Percentiles rank a stretch among this genome's conserved stretches.
These are phyloP conservation scores for Daedaleopsis nitida DNA, from an alignment of 768 basidiomycete genomes.

Conservation along the genomic window DNA sequence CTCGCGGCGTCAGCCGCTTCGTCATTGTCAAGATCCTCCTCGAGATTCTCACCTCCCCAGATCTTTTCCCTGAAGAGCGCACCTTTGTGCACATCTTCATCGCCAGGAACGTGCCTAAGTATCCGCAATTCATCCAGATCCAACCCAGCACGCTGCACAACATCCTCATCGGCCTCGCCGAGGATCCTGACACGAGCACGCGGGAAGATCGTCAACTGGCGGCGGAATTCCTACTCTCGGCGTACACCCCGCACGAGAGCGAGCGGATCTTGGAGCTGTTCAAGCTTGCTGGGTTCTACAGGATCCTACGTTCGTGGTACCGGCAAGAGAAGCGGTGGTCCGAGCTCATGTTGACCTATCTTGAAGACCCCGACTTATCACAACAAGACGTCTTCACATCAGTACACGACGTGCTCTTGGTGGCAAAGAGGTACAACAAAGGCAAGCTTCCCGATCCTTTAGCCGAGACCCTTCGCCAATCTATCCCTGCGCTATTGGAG, in stretches of 20 bases:
- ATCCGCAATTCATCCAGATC: constrained; percentile 81
- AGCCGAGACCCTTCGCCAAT: constrained; percentile 49
- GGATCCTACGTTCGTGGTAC: constrained; percentile 84
- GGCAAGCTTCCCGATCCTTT: constrained; percentile 60
- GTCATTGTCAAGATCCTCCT: constrained; percentile 82
- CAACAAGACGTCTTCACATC: constrained; percentile 64
- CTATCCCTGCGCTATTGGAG: constrained; percentile 67
- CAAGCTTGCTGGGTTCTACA: constrained; percentile 83
- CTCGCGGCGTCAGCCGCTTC: constrained; percentile 68
- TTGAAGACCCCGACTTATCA: constrained; percentile 70
- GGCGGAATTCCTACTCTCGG: constrained; percentile 89
- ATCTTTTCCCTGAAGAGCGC: constrained; percentile 59
- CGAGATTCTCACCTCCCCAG: constrained; percentile 65
- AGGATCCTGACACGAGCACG: constrained; percentile 74
- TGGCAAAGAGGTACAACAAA: constrained; percentile 48
- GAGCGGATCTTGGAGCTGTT: constrained; percentile 71
- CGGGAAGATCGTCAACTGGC: constrained; percentile 95
- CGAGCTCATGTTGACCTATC: constrained; percentile 67
- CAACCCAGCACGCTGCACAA: constrained; percentile 68
- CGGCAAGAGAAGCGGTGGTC: constrained; percentile 77
- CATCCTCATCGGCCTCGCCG: constrained; percentile 77
- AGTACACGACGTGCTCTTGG: constrained; percentile 60
- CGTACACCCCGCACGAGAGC: constrained; percentile 82
- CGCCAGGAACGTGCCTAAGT: constrained; percentile 95
- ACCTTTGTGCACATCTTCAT: constrained; percentile 95